Base-by-base conservation (phyloP, 768 basidiomycete genomes). In the Baorangia bicolor region DNA sequence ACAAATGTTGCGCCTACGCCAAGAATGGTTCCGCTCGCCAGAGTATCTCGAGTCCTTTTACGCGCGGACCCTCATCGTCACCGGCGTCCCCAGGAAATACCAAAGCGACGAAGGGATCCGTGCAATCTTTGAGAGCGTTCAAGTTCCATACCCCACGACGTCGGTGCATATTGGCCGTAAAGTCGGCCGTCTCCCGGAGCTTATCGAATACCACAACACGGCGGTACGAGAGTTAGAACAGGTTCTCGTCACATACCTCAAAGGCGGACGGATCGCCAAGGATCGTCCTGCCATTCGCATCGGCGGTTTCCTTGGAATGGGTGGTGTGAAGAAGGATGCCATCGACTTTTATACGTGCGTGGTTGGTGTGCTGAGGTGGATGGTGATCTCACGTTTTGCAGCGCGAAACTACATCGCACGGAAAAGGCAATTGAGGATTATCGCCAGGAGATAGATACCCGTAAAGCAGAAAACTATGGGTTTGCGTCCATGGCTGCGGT, bases 181-280 rank as follows among this genome's bases (percentile, higher is more conserved):
- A 62, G 88, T 98, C 33, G 96, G 94, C 27, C 81, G 85, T 53
- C 85, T 98, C 16, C 94, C 97, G 0, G 87, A 93, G 56, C 77
- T 97, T 53, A 91, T 99, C 59, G 90, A 96, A 53, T 89, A 86
- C 64, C 92, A 95, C 71, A 98, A 98, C 70, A 76, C 85, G 51
- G 88, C 92, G n/a, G 96, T 99, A n/a, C 81, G 90, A 45, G 87
- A 96, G 63, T 83, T 98, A 54, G 97, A 99, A 70, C 78, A 83
- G 35, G 80, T 94, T 47, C 81, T 99, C 31, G 96, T 98, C 53
- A 85, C 83, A 51, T 98, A 97, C 70, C 81, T 98, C 56, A 94
- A 93, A 63, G 86, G 82, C 9, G 92, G 91, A 2, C 83, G 78
- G 64, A 78, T 94, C 35, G 92, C 81, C 45, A 85, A 84, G 63